A percentile compares a stretch with the other conserved stretches of the same genome.
phyloP scores from a whole-genome alignment of 257 asterid species.

The Handroanthus guayacan region DNA sequence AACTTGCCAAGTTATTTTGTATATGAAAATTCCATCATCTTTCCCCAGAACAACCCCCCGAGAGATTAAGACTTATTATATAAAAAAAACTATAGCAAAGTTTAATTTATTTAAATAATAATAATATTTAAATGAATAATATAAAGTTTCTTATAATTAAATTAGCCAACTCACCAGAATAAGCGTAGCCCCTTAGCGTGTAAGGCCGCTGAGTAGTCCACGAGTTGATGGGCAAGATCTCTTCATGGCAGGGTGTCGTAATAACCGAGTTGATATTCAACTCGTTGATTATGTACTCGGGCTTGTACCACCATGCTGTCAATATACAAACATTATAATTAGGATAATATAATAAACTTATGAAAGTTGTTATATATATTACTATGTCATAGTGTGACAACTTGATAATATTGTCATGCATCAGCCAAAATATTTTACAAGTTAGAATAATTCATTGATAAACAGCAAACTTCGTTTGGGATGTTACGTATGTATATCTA shows the following conservation, averaged over 20 bases:
- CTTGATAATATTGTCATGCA: too few species aligned
- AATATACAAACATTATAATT: neutral
- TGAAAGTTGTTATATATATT: too few species aligned
- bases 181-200: constrained; percentile 86
- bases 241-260: constrained; percentile 93
- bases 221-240: constrained; percentile 80
- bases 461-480: too few species aligned
- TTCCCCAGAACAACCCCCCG: neutral
- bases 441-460: too few species aligned
- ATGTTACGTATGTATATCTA: too few species aligned
- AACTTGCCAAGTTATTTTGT: constrained; percentile 14
- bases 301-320: constrained; percentile 98
- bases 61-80: neutral
- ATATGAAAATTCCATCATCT: neutral
- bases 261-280: constrained; percentile 90
- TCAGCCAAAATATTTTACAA: too few species aligned
- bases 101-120: too few species aligned
- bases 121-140: neutral
- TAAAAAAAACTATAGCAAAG: too few species aligned
- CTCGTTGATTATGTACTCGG: constrained; percentile 87
- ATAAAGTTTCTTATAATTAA: neutral
- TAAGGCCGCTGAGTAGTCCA: constrained; percentile 91
- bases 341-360: too few species aligned
- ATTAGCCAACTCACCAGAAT: constrained; percentile 64
- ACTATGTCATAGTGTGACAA: too few species aligned